Evolutionary conservation across 2,329 filamentous ascomycete genomes (phyloP).

Genomic region (Arthrobotrys megalospora): DNA sequence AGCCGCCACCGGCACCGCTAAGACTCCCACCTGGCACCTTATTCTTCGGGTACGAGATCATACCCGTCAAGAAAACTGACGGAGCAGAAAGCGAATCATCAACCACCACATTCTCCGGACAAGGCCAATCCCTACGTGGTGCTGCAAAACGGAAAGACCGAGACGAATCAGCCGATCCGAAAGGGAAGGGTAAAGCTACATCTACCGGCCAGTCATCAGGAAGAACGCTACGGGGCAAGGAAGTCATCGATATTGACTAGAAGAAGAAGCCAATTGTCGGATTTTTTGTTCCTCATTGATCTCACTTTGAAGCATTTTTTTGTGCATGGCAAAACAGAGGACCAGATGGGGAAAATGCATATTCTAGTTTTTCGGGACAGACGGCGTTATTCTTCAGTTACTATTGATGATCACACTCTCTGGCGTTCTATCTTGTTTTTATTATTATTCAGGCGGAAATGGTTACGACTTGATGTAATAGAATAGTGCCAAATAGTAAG

Average conservation of each 20-base stretch:
- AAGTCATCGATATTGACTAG: conserved; percentile 55
- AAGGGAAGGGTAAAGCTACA: conserved; percentile 56
- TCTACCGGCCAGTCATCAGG: conserved; percentile 28
- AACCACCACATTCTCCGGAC: conserved; percentile 43
- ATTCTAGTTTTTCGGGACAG: background rate
- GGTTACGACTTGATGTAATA: conserved; percentile 18
- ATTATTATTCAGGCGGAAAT: conserved; percentile 1
- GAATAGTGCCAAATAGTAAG: background rate
- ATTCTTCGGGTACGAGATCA: conserved; percentile 96
- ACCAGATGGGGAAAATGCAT: conserved; percentile 27
- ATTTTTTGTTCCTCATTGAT: background rate
- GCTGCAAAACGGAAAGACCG: conserved; percentile 50
- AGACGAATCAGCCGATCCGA: conserved; percentile 52
- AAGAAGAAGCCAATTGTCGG: background rate
- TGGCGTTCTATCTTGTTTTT: conserved; percentile 26
- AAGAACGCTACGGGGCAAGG: conserved; percentile 51
- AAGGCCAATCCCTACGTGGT: conserved; percentile 42
- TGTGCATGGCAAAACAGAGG: background rate
- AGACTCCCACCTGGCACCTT: conserved; percentile 88
- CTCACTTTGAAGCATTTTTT: conserved; percentile 5
- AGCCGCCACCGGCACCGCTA: conserved; percentile 80
- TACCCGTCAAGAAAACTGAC: conserved; percentile 79
- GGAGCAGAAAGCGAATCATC: conserved; percentile 19
- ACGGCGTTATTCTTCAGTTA: conserved; percentile 32
- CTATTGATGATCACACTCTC: conserved; percentile 18